Evolutionary conservation across 2,329 filamentous ascomycete genomes (phyloP).

Genomic region (Leptographium procerum): DNA sequence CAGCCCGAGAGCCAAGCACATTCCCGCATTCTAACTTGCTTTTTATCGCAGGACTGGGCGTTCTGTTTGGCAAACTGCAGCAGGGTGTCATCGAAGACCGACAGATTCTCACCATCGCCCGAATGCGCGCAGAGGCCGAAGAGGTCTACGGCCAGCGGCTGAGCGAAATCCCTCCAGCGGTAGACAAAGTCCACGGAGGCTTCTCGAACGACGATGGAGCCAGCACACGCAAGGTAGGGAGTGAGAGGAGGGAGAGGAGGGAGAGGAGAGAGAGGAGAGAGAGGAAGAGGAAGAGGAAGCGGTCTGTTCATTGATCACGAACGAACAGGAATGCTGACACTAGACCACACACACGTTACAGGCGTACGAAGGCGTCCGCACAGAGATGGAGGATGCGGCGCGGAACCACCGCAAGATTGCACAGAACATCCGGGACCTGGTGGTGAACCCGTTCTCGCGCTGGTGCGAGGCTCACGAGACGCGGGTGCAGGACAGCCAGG

Average conservation of each 20-base stretch:
- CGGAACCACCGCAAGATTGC: slow-evolving; percentile 92
- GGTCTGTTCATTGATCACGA: no score
- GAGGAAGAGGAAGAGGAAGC: neutral
- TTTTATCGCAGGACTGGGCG: slow-evolving; percentile 56
- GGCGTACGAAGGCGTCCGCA: slow-evolving; percentile 89
- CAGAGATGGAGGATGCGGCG: slow-evolving; percentile 83
- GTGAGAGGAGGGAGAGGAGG: no score
- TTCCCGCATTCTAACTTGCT: no score
- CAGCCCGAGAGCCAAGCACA: no score
- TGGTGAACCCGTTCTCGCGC: slow-evolving; percentile 84
- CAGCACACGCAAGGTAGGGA: slow-evolving; percentile 74
- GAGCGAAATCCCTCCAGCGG: slow-evolving; percentile 67
- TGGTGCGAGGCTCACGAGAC: slow-evolving; percentile 95
- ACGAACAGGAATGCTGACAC: neutral
- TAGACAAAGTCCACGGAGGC: slow-evolving; percentile 72
- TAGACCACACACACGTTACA: slow-evolving; percentile 26
- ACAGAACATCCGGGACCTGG: slow-evolving; percentile 89
- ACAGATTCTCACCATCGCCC: slow-evolving; percentile 82
- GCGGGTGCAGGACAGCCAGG: slow-evolving; percentile 86
- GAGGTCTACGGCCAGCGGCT: slow-evolving; percentile 76
- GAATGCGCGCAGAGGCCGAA: slow-evolving; percentile 91
- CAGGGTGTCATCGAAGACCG: slow-evolving; percentile 93
- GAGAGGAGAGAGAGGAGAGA: no score
- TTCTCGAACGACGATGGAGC: slow-evolving; percentile 90
- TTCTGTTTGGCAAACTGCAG: slow-evolving; percentile 92